Percentiles rank a stretch among this genome's conserved stretches.
phyloP scores from a whole-genome alignment of 2,329 filamentous ascomycete species.

The Nigrospora osmanthi region DNA sequence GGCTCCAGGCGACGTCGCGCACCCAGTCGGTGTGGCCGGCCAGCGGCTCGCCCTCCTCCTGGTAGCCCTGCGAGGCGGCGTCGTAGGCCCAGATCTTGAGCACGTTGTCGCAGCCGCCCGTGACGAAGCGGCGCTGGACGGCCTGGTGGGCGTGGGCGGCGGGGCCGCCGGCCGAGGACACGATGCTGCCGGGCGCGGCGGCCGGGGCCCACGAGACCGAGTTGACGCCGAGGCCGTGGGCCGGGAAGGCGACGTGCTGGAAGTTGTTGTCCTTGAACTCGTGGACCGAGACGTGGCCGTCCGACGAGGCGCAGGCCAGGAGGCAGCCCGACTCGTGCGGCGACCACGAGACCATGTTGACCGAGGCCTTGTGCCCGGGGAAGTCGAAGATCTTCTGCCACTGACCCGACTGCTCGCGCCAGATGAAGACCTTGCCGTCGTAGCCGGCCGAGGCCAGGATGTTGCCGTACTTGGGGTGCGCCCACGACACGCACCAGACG shows the following conservation, averaged over 20 bases:
- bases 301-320: conserved; percentile 87
- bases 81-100: conserved; percentile 92
- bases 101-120: conserved; percentile 86
- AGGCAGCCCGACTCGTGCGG: conserved; percentile 93
- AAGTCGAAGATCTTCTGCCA: conserved; percentile 92
- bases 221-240: conserved; percentile 92
- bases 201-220: conserved; percentile 92
- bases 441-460: conserved; percentile 94
- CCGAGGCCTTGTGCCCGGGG: conserved; percentile 85
- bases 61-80: conserved; percentile 50
- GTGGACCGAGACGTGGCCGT: conserved; percentile 87
- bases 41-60: conserved; percentile 56
- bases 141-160: conserved; percentile 54
- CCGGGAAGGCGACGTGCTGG: conserved; percentile 81
- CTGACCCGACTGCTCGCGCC: conserved; percentile 74
- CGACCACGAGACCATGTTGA: conserved; percentile 97
- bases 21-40: conserved; percentile 93
- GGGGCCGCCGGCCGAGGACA: conserved; percentile 56
- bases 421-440: conserved; percentile 97
- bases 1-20: conserved; percentile 93
- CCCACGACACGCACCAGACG: conserved; percentile 97
- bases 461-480: conserved; percentile 96
- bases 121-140: conserved; percentile 78
- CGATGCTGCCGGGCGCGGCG: conserved; percentile 73
- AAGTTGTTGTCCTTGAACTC: conserved; percentile 96